Evolutionary conservation across 306 rosid genomes (phyloP).

Genomic region (Inga leiocalycina): DNA sequence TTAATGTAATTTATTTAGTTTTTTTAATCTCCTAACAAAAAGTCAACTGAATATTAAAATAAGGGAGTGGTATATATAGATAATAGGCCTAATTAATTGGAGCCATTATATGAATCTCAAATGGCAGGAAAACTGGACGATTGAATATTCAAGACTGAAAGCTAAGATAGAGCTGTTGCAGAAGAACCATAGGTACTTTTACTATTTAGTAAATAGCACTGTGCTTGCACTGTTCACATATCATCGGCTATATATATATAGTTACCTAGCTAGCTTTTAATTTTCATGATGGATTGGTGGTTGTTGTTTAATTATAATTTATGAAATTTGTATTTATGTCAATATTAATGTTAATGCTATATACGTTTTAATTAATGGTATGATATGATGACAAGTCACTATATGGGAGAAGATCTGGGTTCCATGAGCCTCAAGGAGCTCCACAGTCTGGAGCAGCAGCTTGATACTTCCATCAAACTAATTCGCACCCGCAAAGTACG

Average conservation of each 20-base stretch:
- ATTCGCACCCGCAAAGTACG: conserved; percentile 64
- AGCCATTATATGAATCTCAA: background rate
- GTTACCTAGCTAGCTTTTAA: background rate
- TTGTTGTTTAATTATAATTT: background rate
- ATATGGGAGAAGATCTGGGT: conserved; percentile 83
- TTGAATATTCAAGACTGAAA: conserved; percentile 75
- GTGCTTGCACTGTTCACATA: background rate
- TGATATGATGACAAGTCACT: conserved; percentile 47
- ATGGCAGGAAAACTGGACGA: conserved; percentile 76
- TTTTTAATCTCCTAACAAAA: too few relatives aligned
- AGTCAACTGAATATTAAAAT: too few relatives aligned
- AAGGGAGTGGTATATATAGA: too few relatives aligned
- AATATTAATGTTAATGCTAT: too few relatives aligned
- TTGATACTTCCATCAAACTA: conserved; percentile 73
- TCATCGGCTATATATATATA: background rate
- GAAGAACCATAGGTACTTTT: conserved; percentile 63
- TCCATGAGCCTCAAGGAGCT: conserved; percentile 76
- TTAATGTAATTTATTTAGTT: too few relatives aligned
- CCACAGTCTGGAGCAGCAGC: conserved; percentile 79
- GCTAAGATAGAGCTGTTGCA: conserved; percentile 75
- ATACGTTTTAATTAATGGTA: background rate
- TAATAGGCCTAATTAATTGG: background rate
- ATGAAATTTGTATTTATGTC: background rate
- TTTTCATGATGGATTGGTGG: background rate
- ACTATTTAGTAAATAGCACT: background rate